Conservation (phyloP, 2,329 filamentous ascomycete species). For the Calonectria naviculata region DNA sequence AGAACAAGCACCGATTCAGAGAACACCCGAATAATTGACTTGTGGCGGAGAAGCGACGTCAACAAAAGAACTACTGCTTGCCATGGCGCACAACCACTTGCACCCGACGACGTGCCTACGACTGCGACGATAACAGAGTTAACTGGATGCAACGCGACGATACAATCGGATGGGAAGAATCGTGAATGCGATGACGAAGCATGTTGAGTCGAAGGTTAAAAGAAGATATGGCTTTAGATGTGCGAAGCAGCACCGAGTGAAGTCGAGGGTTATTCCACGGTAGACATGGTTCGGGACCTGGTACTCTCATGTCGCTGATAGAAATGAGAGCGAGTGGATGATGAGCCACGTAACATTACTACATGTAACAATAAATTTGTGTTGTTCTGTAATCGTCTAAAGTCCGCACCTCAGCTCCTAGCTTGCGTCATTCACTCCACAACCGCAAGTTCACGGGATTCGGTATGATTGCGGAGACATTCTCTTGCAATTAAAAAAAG, state of each 20-base stretch:
- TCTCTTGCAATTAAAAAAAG: neutral
- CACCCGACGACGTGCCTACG: neutral
- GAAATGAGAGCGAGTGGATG: neutral
- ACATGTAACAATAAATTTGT: neutral
- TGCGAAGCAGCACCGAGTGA: neutral
- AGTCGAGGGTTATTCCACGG: neutral
- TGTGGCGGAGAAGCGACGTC: neutral
- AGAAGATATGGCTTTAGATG: neutral
- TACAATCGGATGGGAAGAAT: neutral
- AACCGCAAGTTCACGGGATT: neutral
- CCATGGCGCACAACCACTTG: neutral
- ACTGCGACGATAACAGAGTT: neutral
- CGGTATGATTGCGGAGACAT: slow-evolving; percentile 13
- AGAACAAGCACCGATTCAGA: neutral
- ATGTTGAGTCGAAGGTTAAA: neutral
- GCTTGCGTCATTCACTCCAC: no score
- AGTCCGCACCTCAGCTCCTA: neutral
- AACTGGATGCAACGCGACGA: neutral
- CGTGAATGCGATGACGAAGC: neutral
- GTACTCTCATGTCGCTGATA: neutral
- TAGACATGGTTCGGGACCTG: neutral
- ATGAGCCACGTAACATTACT: neutral
- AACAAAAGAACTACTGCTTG: neutral
- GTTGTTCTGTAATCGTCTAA: neutral
- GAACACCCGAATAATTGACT: neutral